Conservation (phyloP, 306 rosid genomes). For the Malus sylvestris region DNA sequence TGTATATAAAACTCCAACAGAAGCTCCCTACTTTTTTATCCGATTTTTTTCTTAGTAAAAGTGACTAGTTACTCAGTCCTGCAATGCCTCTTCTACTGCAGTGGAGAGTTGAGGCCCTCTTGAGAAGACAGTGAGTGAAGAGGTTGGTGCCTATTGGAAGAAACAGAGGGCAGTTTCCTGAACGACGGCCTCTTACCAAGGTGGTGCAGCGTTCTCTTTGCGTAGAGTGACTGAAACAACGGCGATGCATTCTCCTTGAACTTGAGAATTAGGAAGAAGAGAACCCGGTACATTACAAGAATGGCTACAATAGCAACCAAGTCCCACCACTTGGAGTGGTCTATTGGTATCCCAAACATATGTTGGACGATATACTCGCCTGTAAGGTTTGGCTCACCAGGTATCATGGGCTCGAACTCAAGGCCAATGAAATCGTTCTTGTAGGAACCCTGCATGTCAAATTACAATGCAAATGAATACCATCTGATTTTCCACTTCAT, state of each 20-base stretch:
- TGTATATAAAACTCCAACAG: background rate
- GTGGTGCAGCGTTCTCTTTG: conserved; percentile 47
- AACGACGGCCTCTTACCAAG: conserved; percentile 76
- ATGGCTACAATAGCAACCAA: conserved; percentile 47
- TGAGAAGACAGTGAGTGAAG: conserved; percentile 69
- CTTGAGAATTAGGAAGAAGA: conserved; percentile 69
- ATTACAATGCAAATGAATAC: background rate
- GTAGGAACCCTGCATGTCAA: conserved; percentile 65
- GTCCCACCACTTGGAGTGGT: conserved; percentile 95
- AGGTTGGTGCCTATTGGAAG: conserved; percentile 70
- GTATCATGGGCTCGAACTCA: conserved; percentile 58
- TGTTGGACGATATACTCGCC: conserved; percentile 57
- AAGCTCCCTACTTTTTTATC: background rate
- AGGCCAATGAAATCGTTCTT: conserved; percentile 85
- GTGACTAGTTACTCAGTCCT: background rate
- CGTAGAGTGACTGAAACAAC: conserved; percentile 38
- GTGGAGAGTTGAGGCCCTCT: conserved; percentile 86
- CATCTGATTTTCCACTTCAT: background rate
- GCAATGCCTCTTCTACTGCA: conserved; percentile 25
- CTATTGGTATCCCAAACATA: conserved; percentile 58
- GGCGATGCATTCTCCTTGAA: conserved; percentile 65
- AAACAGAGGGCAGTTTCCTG: conserved; percentile 44
- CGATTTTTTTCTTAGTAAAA: background rate
- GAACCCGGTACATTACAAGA: conserved; percentile 43
- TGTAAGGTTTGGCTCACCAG: conserved; percentile 57